Evolutionary conservation across 2,329 filamentous ascomycete species (phyloP).

Genomic region (Trichoderma brevicompactum): DNA sequence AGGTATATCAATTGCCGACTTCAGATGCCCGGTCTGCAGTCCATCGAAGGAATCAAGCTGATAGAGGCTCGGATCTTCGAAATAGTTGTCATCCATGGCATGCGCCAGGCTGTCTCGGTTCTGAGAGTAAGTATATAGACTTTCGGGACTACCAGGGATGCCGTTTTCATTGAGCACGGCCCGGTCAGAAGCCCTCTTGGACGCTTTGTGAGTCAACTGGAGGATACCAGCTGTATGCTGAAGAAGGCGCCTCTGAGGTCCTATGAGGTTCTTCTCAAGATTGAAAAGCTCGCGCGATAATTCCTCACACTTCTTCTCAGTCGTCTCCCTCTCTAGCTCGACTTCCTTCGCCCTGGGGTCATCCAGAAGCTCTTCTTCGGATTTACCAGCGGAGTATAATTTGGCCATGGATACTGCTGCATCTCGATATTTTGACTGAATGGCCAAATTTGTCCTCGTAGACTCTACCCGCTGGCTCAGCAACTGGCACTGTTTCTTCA

Average conservation of each 20-base stretch:
- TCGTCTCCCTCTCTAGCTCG: slow-evolving; percentile 74
- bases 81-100: slow-evolving; percentile 62
- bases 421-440: slow-evolving; percentile 94
- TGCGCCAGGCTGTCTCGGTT: slow-evolving; percentile 63
- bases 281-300: slow-evolving; percentile 78
- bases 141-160: slow-evolving; percentile 76
- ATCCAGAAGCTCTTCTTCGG: slow-evolving; percentile 54
- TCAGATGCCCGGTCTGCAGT: slow-evolving; percentile 32
- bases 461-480: slow-evolving; percentile 79
- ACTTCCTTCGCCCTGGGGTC: slow-evolving; percentile 61
- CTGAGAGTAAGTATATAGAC: slow-evolving; percentile 71
- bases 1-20: slow-evolving; percentile 57
- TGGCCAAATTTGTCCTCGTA: slow-evolving; percentile 77
- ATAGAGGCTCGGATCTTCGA: slow-evolving; percentile 79
- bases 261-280: slow-evolving; percentile 76
- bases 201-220: slow-evolving; percentile 81
- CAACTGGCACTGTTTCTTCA: slow-evolving; percentile 84
- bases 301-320: slow-evolving; percentile 82
- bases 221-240: slow-evolving; percentile 92
- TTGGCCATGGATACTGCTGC: slow-evolving; percentile 85
- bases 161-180: slow-evolving; percentile 52
- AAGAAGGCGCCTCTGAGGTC: slow-evolving; percentile 75
- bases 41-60: slow-evolving; percentile 67
- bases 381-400: slow-evolving; percentile 68
- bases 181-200: slow-evolving; percentile 55